phyloP scores from a whole-genome alignment of 352 stramenopile species.

The Phytophthora cactorum region DNA sequence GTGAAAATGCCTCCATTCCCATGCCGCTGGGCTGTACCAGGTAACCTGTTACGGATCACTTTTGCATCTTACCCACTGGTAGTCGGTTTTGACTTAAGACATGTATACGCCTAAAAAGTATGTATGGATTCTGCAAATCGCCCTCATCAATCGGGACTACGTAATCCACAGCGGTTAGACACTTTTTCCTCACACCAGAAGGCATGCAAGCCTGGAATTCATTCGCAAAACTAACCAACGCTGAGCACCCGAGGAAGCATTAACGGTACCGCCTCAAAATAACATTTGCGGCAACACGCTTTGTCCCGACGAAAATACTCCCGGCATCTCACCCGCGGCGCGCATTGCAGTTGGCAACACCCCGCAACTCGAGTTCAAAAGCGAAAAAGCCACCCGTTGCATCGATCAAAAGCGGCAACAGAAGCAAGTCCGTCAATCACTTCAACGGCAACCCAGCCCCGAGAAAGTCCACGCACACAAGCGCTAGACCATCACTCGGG shows the following conservation, averaged over 20 bases:
- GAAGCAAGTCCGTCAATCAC: constrained; percentile 5
- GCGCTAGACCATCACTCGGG: constrained; percentile 26
- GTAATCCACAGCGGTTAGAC: constrained; percentile 32
- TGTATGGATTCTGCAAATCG: constrained; percentile 18
- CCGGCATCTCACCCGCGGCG: constrained; percentile 25
- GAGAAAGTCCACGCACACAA: constrained; percentile 29
- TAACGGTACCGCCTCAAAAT: constrained; percentile 47
- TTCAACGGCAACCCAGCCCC: constrained; percentile 6
- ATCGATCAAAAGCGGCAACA: constrained; percentile 18
- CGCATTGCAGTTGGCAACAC: constrained; percentile 17
- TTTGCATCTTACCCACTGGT: constrained; percentile 21
- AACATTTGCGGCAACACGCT: constrained; percentile 21
- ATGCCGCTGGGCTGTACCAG: neutral
- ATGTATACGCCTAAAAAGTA: constrained; percentile 18
- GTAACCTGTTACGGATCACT: constrained; percentile 14
- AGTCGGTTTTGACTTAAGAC: constrained; percentile 25
- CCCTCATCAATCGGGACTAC: constrained; percentile 20
- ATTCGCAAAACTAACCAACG: constrained; percentile 31
- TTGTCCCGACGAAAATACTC: constrained; percentile 41
- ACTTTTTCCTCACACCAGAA: constrained; percentile 18
- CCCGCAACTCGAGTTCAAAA: constrained; percentile 31
- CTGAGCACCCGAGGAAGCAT: constrained; percentile 16
- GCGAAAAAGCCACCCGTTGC: constrained; percentile 34
- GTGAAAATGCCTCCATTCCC: constrained; percentile 1
- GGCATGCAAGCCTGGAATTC: neutral